Conservation (phyloP, 2,329 filamentous ascomycete genomes). For the Penicillium sp. region DNA sequence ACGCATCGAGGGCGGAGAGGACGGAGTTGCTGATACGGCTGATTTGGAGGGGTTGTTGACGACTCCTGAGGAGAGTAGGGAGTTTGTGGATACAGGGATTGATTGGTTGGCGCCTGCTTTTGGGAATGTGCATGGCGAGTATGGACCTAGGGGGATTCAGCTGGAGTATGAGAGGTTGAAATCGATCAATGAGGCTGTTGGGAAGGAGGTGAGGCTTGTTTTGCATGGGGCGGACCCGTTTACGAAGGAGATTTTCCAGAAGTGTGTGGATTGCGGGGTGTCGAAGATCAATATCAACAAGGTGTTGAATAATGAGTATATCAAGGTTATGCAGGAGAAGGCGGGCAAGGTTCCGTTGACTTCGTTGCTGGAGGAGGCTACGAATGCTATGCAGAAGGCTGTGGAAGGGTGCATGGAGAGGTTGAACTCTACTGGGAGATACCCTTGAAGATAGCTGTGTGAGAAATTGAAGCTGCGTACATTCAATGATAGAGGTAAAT, state of each 20-base stretch:
- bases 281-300: slow-evolving; percentile 58
- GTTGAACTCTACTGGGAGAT: slow-evolving; percentile 39
- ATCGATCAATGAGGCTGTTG: slow-evolving; percentile 47
- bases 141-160: slow-evolving; percentile 60
- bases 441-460: slow-evolving; percentile 14
- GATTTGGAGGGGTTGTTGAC: slow-evolving; percentile 61
- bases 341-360: slow-evolving; percentile 51
- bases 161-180: slow-evolving; percentile 56
- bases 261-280: slow-evolving; percentile 53
- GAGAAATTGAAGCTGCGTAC: slow-evolving; percentile 1
- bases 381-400: slow-evolving; percentile 50
- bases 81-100: slow-evolving; percentile 67
- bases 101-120: slow-evolving; percentile 71
- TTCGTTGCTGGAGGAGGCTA: slow-evolving; percentile 51
- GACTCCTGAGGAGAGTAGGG: slow-evolving; percentile 62
- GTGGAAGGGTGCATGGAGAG: slow-evolving; percentile 55
- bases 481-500: slow-evolving; percentile 1
- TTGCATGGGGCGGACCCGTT: slow-evolving; percentile 58
- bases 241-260: slow-evolving; percentile 50
- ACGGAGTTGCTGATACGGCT: slow-evolving; percentile 64
- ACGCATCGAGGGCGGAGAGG: slow-evolving; percentile 67
- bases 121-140: slow-evolving; percentile 70
- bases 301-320: slow-evolving; percentile 51
- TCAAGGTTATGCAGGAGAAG: slow-evolving; percentile 45
- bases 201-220: slow-evolving; percentile 49